Conservation (phyloP, 768 basidiomycete species). For the Kwoniella sp. region DNA sequence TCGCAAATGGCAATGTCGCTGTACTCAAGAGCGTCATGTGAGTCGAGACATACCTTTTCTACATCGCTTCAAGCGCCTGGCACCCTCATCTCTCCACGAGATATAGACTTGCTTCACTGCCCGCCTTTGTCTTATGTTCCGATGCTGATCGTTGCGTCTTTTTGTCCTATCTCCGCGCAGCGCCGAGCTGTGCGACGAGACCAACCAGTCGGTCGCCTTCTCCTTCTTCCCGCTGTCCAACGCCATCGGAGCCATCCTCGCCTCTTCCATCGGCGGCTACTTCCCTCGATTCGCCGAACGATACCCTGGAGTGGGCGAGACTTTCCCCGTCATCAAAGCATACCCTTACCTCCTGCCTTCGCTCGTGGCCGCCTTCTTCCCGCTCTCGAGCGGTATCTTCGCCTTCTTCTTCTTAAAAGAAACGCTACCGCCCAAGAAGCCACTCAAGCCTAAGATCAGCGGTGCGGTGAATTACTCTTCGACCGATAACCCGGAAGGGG, state of each 20-base stretch:
- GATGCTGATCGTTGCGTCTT: too few species aligned
- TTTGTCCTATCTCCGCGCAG: too few species aligned
- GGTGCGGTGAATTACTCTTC: constrained; percentile 7
- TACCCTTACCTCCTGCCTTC: constrained; percentile 44
- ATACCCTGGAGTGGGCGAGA: constrained; percentile 17
- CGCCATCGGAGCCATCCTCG: constrained; percentile 40
- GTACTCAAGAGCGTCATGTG: constrained; percentile 45
- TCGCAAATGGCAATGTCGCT: constrained; percentile 45
- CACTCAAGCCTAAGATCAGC: constrained; percentile 1
- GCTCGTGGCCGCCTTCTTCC: constrained; percentile 38
- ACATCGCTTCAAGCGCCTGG: background rate
- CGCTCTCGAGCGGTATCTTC: constrained; percentile 28
- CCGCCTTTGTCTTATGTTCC: too few species aligned
- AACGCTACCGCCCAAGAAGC: constrained; percentile 32
- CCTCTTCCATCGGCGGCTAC: constrained; percentile 41
- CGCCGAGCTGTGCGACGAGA: constrained; percentile 44
- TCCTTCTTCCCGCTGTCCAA: constrained; percentile 46
- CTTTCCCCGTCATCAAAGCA: constrained; percentile 34
- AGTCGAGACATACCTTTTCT: constrained; percentile 15
- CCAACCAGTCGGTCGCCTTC: constrained; percentile 44
- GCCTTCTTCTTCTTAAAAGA: constrained; percentile 43
- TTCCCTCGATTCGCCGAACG: constrained; percentile 24
- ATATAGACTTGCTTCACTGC: background rate
- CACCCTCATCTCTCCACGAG: background rate
- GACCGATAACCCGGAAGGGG: constrained; percentile 3